Evolutionary conservation across 1,284 basidiomycete species (phyloP), one percentile per base, ranked within the genome.

Genomic region (Pseudozyma sp.): DNA sequence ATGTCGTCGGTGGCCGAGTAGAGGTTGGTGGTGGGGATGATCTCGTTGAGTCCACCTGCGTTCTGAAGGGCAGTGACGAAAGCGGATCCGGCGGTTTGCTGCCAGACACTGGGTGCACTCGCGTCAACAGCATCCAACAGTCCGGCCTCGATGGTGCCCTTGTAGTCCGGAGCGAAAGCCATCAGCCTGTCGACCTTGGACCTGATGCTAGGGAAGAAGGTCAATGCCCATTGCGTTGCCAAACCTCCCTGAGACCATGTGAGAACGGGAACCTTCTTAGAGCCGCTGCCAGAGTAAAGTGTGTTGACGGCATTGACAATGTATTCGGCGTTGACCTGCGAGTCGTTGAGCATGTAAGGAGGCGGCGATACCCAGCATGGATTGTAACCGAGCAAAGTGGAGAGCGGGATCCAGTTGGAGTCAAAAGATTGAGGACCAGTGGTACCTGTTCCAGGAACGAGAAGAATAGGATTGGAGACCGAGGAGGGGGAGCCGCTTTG

Each of bases 1-100:
- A 70, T 53, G 10, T 76, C 68, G 50, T 76, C 73, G 8, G 56
- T 45, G 2, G 49, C 36, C 31, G 60, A 64, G 55, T 68, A 76
- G 31, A 71, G n/a, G 57, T 66, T 67, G 36, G 73, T 76, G 13
- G 73, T 76, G 25, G 64, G 73, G 1, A 76, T 61, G 51, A 70
- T 64, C 35, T 60, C 40, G 43, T 14, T 42, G 16, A 71, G 42
- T 1, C 73, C 73, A n/a, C 73, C 73, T 1, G 73, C 73, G 42
- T 70, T 68, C 10, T 25, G 8, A 19, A 76, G 52, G 2, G 73
- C 73, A 10, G 68, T 70, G 9, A 50, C 3, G 52, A 50, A 57
- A 0, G 63, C 64, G 3, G 60, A 64, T 0, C 52, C 59, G 1
- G 60, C 25, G 3, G 52, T 59, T n/a, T 76, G 73, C 52, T 76